These are phyloP conservation scores for Suhomyces sp. DNA, from an alignment of 805 yeast species.

Conservation along the genomic window DNA sequence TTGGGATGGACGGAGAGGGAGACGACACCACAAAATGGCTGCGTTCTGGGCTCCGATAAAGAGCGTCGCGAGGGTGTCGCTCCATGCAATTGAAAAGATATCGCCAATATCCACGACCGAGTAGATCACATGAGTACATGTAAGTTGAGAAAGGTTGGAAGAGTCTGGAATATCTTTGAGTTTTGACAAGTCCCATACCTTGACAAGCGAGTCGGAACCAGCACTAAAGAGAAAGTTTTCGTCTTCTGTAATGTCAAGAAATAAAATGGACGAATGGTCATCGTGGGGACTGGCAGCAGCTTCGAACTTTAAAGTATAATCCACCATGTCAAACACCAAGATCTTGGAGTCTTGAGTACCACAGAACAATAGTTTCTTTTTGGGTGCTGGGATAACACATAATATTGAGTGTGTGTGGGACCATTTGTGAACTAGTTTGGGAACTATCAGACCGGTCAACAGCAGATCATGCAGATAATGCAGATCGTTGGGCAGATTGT, in stretches of 20 bases:
- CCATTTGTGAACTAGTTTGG: slow-evolving; percentile 62
- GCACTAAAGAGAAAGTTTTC: slow-evolving; percentile 73
- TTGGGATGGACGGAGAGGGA: slow-evolving; percentile 4
- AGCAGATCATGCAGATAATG: not conserved
- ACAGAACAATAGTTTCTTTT: slow-evolving; percentile 62
- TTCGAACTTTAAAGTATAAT: slow-evolving; percentile 54
- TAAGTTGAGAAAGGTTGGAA: slow-evolving; percentile 12
- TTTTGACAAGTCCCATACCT: slow-evolving; percentile 70
- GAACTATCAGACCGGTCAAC: not conserved
- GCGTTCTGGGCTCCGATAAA: slow-evolving; percentile 94
- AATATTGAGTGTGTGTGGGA: slow-evolving; percentile 67
- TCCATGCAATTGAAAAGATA: slow-evolving; percentile 78
- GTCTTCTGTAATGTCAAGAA: slow-evolving; percentile 53
- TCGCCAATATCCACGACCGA: slow-evolving; percentile 90
- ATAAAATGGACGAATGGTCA: slow-evolving; percentile 73
- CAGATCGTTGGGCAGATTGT: not conserved
- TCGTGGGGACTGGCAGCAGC: slow-evolving; percentile 45
- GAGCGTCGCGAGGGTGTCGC: slow-evolving; percentile 54
- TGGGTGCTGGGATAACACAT: slow-evolving; percentile 63
- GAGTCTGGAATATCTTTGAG: slow-evolving; percentile 7
- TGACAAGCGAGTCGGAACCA: slow-evolving; percentile 85
- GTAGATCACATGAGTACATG: slow-evolving; percentile 67
- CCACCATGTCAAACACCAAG: slow-evolving; percentile 62
- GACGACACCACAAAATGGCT: slow-evolving; percentile 68
- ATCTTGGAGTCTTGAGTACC: slow-evolving; percentile 89